Evolutionary conservation across 2,329 filamentous ascomycete species (phyloP).

Genomic region (Neopestalotiopsis sp.): DNA sequence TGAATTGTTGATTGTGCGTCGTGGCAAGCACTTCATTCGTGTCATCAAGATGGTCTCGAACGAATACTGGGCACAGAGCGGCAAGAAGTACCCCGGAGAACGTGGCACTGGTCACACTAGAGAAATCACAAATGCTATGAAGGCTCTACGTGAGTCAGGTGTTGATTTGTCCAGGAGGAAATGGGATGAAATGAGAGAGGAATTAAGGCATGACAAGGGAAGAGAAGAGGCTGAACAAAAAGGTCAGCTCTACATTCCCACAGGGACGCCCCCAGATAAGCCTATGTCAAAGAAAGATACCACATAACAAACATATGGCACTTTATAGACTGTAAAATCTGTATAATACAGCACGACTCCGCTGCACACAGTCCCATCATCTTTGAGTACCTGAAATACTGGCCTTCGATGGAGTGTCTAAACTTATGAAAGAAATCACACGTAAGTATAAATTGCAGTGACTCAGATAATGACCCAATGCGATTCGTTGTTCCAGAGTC

Average conservation of each 20-base stretch:
- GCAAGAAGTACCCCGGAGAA: constrained; percentile 59
- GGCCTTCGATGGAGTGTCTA: too few relatives aligned
- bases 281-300: constrained; percentile 6
- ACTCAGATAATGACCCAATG: too few relatives aligned
- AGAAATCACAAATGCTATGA: constrained; percentile 40
- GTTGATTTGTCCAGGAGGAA: constrained; percentile 10
- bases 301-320: background rate
- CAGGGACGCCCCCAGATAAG: constrained; percentile 7
- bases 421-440: too few relatives aligned
- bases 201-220: constrained; percentile 29
- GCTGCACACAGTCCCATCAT: background rate
- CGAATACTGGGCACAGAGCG: constrained; percentile 55
- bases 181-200: constrained; percentile 21
- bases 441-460: too few relatives aligned
- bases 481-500: too few relatives aligned
- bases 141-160: constrained; percentile 13
- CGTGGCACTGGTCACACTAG: constrained; percentile 55
- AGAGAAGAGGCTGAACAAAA: constrained; percentile 10
- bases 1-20: constrained; percentile 64
- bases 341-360: background rate
- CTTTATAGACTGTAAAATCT: background rate
- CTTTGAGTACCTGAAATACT: background rate
- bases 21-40: constrained; percentile 68
- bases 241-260: constrained; percentile 15
- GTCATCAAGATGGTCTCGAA: constrained; percentile 66